phyloP scores from a whole-genome alignment of 1,139 yeast genomes.

The Kurtzmaniella quercitrusa region DNA sequence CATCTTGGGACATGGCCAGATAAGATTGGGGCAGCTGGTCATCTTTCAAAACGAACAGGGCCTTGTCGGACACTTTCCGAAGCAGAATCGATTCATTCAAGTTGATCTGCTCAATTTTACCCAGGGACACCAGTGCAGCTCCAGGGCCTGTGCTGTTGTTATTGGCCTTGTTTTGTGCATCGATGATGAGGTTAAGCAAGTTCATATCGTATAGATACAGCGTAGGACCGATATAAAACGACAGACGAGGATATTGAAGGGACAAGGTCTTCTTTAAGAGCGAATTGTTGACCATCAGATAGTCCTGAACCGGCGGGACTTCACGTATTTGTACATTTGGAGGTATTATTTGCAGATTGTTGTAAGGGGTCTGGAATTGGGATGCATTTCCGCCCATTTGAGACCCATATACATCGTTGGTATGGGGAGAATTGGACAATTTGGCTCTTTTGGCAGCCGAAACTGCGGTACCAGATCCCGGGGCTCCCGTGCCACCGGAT shows the following conservation, averaged over 20 bases:
- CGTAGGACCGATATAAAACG: slow-evolving; percentile 73
- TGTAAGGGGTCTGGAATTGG: background rate
- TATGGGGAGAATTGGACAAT: background rate
- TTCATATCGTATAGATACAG: slow-evolving; percentile 59
- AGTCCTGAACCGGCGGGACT: slow-evolving; percentile 52
- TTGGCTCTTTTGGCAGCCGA: background rate
- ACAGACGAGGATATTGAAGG: slow-evolving; percentile 69
- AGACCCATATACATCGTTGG: background rate
- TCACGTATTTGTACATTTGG: slow-evolving; percentile 55
- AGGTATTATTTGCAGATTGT: slow-evolving; percentile 21
- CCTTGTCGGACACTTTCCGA: slow-evolving; percentile 61
- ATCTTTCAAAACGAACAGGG: slow-evolving; percentile 65
- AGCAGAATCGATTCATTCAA: slow-evolving; percentile 54
- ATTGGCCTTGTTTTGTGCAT: slow-evolving; percentile 29
- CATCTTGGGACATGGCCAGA: slow-evolving; percentile 60
- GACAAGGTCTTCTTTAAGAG: slow-evolving; percentile 40
- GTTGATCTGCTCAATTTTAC: slow-evolving; percentile 61
- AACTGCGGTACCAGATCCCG: background rate
- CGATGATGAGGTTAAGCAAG: slow-evolving; percentile 49
- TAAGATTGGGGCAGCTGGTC: slow-evolving; percentile 66
- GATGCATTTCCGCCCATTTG: background rate
- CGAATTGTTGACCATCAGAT: slow-evolving; percentile 48
- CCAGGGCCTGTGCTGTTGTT: slow-evolving; percentile 10
- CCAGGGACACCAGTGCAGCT: slow-evolving; percentile 9
- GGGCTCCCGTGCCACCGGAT: background rate